A percentile compares a stretch with the other conserved stretches of the same genome.
Evolutionary conservation across 805 yeast genomes (phyloP).

Genomic region (Metschnikowia amazonensis): DNA sequence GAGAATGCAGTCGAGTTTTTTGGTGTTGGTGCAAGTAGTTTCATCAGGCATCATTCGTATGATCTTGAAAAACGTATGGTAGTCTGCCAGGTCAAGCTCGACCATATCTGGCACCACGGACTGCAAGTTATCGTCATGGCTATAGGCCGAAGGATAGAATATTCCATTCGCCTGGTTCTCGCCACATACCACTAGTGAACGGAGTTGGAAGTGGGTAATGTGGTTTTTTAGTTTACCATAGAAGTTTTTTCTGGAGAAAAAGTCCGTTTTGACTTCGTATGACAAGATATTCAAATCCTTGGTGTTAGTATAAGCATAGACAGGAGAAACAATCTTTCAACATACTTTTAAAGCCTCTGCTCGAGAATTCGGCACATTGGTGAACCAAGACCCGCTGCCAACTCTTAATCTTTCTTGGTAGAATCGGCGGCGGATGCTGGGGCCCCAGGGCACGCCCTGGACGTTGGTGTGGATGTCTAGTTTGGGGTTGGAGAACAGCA

Average conservation of each 20-base stretch:
- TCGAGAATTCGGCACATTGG: conserved; percentile 34
- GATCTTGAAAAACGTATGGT: conserved; percentile 33
- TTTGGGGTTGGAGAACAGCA: conserved; percentile 25
- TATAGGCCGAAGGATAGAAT: conserved; percentile 38
- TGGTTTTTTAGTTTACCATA: conserved; percentile 45
- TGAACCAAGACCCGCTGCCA: conserved; percentile 37
- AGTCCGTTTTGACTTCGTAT: conserved; percentile 28
- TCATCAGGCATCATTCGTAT: conserved; percentile 34
- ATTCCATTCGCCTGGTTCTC: conserved; percentile 32
- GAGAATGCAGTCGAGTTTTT: conserved; percentile 37
- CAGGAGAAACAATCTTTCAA: conserved; percentile 5
- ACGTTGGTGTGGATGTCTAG: conserved; percentile 20
- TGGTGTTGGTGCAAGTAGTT: conserved; percentile 8
- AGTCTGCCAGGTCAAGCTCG: conserved; percentile 16
- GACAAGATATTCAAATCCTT: conserved; percentile 22
- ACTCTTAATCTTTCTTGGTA: conserved; percentile 31
- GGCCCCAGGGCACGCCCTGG: conserved; percentile 39
- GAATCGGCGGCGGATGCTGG: conserved; percentile 30
- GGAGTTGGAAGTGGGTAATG: conserved; percentile 54
- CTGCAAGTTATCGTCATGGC: conserved; percentile 29
- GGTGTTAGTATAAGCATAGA: conserved; percentile 20
- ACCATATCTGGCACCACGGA: conserved; percentile 18
- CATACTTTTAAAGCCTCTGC: conserved; percentile 34
- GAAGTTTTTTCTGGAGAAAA: conserved; percentile 37
- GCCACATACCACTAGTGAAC: conserved; percentile 46